These are phyloP conservation scores for Phellopilus nigrolimitatus DNA, from an alignment of 1,284 basidiomycete species.

Conservation along the genomic window DNA sequence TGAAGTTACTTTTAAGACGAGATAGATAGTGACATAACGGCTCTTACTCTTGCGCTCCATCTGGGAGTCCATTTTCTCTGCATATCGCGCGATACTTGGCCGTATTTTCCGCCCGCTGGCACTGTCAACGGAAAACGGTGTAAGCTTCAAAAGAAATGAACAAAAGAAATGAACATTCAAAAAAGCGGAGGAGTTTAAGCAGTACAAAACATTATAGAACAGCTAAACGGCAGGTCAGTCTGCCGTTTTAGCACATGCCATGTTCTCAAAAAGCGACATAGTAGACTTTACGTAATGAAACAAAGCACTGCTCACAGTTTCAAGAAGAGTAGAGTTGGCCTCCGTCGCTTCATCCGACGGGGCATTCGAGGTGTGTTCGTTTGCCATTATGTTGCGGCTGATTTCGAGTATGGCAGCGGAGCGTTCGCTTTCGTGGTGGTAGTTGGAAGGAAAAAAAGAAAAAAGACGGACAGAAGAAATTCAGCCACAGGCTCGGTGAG, in stretches of 20 bases:
- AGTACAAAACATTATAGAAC: too few relatives aligned
- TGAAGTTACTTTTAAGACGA: background rate
- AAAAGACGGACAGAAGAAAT: background rate
- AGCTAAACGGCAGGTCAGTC: too few relatives aligned
- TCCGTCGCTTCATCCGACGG: background rate
- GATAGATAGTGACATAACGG: background rate
- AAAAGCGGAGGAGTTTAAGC: background rate
- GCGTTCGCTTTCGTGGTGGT: background rate
- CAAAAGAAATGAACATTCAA: background rate
- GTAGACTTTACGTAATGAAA: background rate
- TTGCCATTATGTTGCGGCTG: background rate
- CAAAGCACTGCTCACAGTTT: slow-evolving; percentile 2
- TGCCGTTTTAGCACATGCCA: too few relatives aligned
- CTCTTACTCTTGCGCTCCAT: slow-evolving; percentile 2
- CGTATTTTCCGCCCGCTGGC: background rate
- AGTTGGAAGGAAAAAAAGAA: background rate
- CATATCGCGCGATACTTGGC: slow-evolving; percentile 11
- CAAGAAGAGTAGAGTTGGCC: slow-evolving; percentile 10
- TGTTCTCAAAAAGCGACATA: background rate
- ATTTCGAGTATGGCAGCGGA: background rate
- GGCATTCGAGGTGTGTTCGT: background rate
- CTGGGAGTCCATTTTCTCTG: slow-evolving; percentile 9
- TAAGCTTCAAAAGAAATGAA: background rate
- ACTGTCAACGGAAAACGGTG: background rate
- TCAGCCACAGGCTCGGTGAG: background rate